Conservation (phyloP, 2,329 filamentous ascomycete genomes). For the Aureobasidium sp. region DNA sequence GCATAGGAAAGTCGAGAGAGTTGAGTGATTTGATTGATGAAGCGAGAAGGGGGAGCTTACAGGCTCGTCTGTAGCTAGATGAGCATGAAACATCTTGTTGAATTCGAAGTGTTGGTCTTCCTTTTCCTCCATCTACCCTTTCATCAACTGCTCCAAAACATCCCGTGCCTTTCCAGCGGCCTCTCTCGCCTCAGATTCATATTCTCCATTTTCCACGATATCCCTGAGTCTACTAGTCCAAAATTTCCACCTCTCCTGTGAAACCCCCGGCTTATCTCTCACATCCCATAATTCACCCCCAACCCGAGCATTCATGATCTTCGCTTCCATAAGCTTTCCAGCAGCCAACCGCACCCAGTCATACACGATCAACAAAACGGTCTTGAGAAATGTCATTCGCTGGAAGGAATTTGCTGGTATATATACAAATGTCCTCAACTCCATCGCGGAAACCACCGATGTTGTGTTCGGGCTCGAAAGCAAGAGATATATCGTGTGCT, state of each 20-base stretch:
- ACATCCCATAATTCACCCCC: background rate
- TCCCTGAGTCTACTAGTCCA: background rate
- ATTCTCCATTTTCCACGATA: background rate
- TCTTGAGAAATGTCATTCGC: background rate
- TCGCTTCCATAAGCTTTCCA: background rate
- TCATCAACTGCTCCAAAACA: background rate
- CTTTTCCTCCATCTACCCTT: background rate
- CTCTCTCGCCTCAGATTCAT: background rate
- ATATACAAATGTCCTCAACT: background rate
- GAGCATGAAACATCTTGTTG: background rate
- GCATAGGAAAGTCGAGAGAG: constrained; percentile 31
- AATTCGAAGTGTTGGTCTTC: background rate
- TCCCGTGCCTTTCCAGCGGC: background rate
- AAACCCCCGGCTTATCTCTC: background rate
- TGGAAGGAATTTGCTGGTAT: background rate
- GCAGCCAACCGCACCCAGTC: background rate
- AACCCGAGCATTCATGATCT: background rate
- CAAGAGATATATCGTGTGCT: background rate
- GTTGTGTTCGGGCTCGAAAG: background rate
- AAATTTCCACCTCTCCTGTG: background rate
- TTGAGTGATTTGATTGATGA: constrained; percentile 17
- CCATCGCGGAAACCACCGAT: background rate
- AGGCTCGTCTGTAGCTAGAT: background rate
- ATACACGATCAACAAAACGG: background rate
- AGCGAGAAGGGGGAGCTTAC: background rate